Evolutionary conservation across 345 rosid genomes (phyloP).

Genomic region (Linum trigynum): DNA sequence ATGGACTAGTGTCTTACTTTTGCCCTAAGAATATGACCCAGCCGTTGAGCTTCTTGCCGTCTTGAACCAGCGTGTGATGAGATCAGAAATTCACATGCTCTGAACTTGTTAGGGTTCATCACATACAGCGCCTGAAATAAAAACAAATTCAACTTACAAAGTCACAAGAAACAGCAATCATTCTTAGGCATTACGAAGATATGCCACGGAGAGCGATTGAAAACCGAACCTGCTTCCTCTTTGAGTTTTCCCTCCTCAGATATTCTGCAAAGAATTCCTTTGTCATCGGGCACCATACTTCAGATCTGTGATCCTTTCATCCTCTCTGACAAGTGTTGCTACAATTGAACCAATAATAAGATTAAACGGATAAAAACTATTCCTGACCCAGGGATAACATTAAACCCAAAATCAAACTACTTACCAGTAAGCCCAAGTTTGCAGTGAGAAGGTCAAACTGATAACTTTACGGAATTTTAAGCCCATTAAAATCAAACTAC

Average conservation of each 20-base stretch:
- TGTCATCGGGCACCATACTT: constrained; percentile 99
- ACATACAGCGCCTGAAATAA: constrained; percentile 81
- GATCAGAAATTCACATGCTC: constrained; percentile 93
- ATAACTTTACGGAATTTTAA: constrained; percentile 97
- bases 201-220: not conserved
- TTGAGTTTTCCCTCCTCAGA: constrained; percentile 85
- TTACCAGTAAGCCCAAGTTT: constrained; percentile 98
- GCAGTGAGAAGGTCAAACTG: constrained; percentile 95
- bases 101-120: constrained; percentile 96
- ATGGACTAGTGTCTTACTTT: constrained; percentile 19
- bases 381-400: not conserved
- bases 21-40: constrained; percentile 99
- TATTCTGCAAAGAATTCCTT: constrained; percentile 95
- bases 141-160: constrained; percentile 5
- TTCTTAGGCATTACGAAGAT: not conserved
- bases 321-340: constrained; percentile 99
- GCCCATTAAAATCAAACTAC: too few species aligned
- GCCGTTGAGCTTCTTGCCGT: constrained; percentile 94
- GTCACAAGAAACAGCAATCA: not conserved
- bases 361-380: constrained; percentile 11
- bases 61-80: constrained; percentile 99
- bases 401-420: constrained; percentile 5
- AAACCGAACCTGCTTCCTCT: constrained; percentile 74
- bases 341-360: constrained; percentile 16
- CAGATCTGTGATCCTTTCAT: constrained; percentile 97